Evolutionary conservation across 140 eudicot genomes (phyloP).

Genomic region (Flaveria floridana): DNA sequence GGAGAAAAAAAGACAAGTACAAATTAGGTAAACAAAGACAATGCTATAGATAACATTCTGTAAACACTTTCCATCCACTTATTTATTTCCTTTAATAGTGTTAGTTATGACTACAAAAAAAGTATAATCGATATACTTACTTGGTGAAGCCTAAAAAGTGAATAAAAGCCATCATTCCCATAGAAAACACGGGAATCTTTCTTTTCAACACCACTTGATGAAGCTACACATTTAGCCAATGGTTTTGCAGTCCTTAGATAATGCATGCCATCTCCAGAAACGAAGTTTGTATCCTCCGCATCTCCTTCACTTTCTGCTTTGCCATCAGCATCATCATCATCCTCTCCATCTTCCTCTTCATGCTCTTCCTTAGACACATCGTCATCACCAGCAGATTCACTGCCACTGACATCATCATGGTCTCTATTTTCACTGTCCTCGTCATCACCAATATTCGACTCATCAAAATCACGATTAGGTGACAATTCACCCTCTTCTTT

Average conservation of each 20-base stretch:
- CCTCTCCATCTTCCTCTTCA: constrained; percentile 74
- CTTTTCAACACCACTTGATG: constrained; percentile 40
- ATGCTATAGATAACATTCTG: not conserved
- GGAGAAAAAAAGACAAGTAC: constrained; percentile 4
- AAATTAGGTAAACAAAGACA: not conserved
- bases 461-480: constrained; percentile 78
- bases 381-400: constrained; percentile 62
- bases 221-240: constrained; percentile 66
- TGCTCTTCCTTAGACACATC: constrained; percentile 75
- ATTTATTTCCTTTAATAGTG: not conserved
- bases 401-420: constrained; percentile 73
- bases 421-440: constrained; percentile 86
- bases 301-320: constrained; percentile 93
- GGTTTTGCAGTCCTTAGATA: constrained; percentile 65
- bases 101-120: not conserved
- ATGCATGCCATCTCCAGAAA: constrained; percentile 47
- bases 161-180: constrained; percentile 81
- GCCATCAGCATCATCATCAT: constrained; percentile 66
- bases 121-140: constrained; percentile 40
- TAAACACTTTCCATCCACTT: not conserved
- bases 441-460: constrained; percentile 64
- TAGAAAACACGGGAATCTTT: constrained; percentile 60
- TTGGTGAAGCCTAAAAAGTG: constrained; percentile 88
- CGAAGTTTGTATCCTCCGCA: constrained; percentile 51
- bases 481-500: constrained; percentile 98